Evolutionary conservation across 768 basidiomycete genomes (phyloP).

Genomic region (Clathrus columnatus): DNA sequence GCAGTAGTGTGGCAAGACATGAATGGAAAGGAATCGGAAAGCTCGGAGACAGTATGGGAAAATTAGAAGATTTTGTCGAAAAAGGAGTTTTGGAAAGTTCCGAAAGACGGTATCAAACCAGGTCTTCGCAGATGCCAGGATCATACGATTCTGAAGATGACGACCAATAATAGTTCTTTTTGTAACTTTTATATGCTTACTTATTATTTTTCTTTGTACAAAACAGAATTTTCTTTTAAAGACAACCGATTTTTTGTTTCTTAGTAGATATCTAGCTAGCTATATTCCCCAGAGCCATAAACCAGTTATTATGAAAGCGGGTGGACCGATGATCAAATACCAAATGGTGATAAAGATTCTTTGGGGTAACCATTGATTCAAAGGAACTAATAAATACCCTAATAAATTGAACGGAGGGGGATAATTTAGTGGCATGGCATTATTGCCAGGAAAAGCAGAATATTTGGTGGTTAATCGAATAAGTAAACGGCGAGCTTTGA

Average conservation of each 20-base stretch:
- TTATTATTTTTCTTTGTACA: neutral
- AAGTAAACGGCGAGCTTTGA: neutral
- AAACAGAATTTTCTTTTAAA: neutral
- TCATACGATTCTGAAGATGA: neutral
- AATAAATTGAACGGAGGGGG: conserved; percentile 7
- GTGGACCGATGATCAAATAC: neutral
- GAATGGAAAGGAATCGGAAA: conserved; percentile 93
- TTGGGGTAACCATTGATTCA: neutral
- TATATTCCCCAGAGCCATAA: conserved; percentile 7
- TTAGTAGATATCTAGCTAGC: neutral
- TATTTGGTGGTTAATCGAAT: conserved; percentile 2
- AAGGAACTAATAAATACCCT: neutral
- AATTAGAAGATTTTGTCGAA: conserved; percentile 70
- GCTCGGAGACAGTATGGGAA: conserved; percentile 36
- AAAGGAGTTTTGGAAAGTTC: conserved; percentile 32
- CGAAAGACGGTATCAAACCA: conserved; percentile 14
- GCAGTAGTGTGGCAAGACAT: conserved; percentile 81
- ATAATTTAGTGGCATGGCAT: neutral
- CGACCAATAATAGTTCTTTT: neutral
- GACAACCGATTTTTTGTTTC: neutral
- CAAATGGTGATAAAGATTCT: neutral
- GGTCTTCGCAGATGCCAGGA: neutral
- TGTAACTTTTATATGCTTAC: neutral
- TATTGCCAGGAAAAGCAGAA: neutral
- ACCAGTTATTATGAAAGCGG: conserved; percentile 1